These are phyloP conservation scores for Peronospora farinosa DNA, from an alignment of 352 stramenopile genomes.

Conservation along the genomic window DNA sequence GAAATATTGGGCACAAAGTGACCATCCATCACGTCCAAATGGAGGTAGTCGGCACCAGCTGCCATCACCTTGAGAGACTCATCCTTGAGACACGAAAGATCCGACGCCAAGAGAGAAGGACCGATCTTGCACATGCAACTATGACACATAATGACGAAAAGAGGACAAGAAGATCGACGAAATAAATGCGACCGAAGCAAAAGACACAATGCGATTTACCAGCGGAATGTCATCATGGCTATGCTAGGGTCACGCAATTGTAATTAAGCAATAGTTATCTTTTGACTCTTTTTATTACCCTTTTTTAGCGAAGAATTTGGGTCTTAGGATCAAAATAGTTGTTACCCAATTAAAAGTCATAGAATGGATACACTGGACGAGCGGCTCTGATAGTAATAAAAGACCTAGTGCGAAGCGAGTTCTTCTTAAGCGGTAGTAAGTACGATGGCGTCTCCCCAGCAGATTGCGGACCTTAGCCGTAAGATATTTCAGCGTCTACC, in stretches of 20 bases:
- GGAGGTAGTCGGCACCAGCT: conserved; percentile 91
- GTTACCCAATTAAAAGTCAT: conserved; percentile 11
- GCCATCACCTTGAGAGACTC: conserved; percentile 88
- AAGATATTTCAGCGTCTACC: conserved; percentile 87
- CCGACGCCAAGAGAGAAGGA: conserved; percentile 91
- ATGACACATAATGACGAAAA: conserved; percentile 61
- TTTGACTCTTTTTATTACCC: neutral
- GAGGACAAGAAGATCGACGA: conserved; percentile 1
- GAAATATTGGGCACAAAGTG: conserved; percentile 98
- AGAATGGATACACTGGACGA: conserved; percentile 13
- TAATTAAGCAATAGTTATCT: conserved; percentile 6
- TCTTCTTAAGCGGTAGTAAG: conserved; percentile 4
- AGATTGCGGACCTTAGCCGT: conserved; percentile 71
- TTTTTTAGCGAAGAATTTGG: no score
- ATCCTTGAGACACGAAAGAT: conserved; percentile 90
- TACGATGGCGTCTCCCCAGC: conserved; percentile 42
- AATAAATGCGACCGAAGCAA: conserved; percentile 4
- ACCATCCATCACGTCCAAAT: conserved; percentile 98
- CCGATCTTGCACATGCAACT: conserved; percentile 84
- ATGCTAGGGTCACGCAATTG: conserved; percentile 1
- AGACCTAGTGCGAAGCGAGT: conserved; percentile 4
- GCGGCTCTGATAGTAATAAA: conserved; percentile 19
- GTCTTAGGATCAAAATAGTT: neutral
- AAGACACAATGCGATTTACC: no score
- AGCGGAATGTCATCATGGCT: conserved; percentile 17